Evolutionary conservation across 1,284 basidiomycete species (phyloP).

Genomic region (Omphalotus olearius): DNA sequence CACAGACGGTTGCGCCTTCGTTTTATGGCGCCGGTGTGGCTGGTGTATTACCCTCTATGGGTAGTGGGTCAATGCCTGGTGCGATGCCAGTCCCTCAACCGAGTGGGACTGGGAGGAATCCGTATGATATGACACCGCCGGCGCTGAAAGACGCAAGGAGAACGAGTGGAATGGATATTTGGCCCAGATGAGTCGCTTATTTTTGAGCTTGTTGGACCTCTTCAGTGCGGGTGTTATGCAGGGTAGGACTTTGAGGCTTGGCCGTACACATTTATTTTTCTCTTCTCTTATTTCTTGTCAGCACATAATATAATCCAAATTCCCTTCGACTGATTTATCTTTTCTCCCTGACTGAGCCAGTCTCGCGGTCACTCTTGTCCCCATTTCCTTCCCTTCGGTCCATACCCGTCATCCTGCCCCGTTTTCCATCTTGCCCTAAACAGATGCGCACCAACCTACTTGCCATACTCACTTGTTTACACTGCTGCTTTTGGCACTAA

Average conservation of each 20-base stretch:
- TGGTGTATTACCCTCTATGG: constrained; percentile 5
- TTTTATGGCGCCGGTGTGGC: constrained; percentile 66
- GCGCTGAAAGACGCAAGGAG: constrained; percentile 55
- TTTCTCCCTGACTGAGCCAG: constrained; percentile 4
- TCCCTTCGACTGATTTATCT: constrained; percentile 15
- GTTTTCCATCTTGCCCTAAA: too few relatives aligned
- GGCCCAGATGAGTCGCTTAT: constrained; percentile 55
- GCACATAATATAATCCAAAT: constrained; percentile 14
- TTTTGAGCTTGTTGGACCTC: not conserved
- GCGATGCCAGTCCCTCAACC: constrained; percentile 18
- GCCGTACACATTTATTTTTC: constrained; percentile 8
- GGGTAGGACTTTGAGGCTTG: not conserved
- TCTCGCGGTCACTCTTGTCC: too few relatives aligned
- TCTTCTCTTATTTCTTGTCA: constrained; percentile 17
- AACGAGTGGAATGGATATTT: constrained; percentile 68
- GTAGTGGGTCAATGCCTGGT: constrained; percentile 3
- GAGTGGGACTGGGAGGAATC: constrained; percentile 38
- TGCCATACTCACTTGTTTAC: too few relatives aligned
- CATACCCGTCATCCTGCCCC: too few relatives aligned
- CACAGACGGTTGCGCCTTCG: constrained; percentile 50
- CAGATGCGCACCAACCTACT: too few relatives aligned
- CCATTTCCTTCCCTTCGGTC: too few relatives aligned
- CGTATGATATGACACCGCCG: constrained; percentile 41
- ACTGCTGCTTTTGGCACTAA: too few relatives aligned
- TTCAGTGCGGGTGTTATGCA: not conserved